These are phyloP conservation scores for Cyamopsis tetragonoloba DNA, from an alignment of 306 rosid genomes.

Conservation along the genomic window DNA sequence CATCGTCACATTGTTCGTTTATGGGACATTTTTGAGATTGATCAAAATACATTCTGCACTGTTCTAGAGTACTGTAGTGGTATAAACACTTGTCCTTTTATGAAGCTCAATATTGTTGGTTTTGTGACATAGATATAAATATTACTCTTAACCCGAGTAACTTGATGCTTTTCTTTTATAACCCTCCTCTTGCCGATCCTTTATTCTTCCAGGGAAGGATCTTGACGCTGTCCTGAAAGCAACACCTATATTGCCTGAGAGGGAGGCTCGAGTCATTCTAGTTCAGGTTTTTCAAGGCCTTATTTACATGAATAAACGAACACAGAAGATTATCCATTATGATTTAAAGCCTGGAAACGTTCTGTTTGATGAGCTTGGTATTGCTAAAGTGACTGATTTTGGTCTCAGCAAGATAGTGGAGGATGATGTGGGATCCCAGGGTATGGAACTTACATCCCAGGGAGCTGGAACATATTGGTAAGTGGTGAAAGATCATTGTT, in stretches of 20 bases:
- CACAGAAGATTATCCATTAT: conserved; percentile 92
- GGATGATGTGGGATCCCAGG: conserved; percentile 97
- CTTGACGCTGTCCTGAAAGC: conserved; percentile 95
- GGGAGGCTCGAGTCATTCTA: conserved; percentile 88
- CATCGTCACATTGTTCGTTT: conserved; percentile 96
- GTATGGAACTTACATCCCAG: conserved; percentile 99
- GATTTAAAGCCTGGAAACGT: conserved; percentile 99
- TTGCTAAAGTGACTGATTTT: conserved; percentile 97
- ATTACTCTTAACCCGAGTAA: neutral
- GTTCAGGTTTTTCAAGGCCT: conserved; percentile 96
- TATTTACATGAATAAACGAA: conserved; percentile 84
- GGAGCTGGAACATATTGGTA: conserved; percentile 99
- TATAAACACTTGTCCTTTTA: conserved; percentile 30
- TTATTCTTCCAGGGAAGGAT: conserved; percentile 74
- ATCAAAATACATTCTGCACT: conserved; percentile 96
- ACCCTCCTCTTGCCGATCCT: conserved; percentile 4
- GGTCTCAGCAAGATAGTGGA: conserved; percentile 99
- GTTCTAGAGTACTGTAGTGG: conserved; percentile 95
- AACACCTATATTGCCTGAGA: conserved; percentile 84
- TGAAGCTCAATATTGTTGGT: conserved; percentile 15
- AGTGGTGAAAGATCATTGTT: conserved; percentile 34
- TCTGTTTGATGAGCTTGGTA: conserved; percentile 87
- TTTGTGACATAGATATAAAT: neutral
- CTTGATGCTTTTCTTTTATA: neutral
- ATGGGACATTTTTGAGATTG: conserved; percentile 99